Conservation (phyloP, 116 monocot species). For the Trichopus zeylanicus region DNA sequence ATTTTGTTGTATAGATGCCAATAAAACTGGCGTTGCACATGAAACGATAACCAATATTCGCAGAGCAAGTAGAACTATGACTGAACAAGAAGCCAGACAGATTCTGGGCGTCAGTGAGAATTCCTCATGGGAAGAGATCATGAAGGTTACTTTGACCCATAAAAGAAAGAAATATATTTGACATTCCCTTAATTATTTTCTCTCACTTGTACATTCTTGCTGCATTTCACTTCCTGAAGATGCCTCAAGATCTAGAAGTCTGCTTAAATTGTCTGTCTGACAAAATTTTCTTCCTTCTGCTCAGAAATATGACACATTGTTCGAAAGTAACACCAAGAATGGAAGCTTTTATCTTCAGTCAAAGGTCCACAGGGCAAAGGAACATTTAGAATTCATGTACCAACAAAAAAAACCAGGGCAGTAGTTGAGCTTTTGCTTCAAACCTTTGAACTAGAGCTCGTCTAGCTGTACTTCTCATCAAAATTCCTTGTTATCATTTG, state of each 20-base stretch:
- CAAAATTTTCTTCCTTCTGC: neutral
- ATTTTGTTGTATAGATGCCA: constrained; percentile 21
- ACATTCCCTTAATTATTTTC: neutral
- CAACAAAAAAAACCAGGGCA: constrained; percentile 24
- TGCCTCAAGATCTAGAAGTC: neutral
- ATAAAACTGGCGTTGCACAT: constrained; percentile 34
- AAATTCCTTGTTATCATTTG: too few species aligned
- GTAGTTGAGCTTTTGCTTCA: constrained; percentile 6
- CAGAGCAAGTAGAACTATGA: constrained; percentile 28
- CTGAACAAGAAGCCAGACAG: constrained; percentile 36
- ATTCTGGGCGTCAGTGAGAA: constrained; percentile 25
- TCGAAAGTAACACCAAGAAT: constrained; percentile 42
- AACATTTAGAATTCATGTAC: constrained; percentile 47
- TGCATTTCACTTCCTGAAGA: too few species aligned
- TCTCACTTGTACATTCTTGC: neutral
- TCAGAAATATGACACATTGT: constrained; percentile 53
- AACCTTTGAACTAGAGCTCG: neutral
- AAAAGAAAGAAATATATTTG: too few species aligned
- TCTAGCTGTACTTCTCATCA: neutral
- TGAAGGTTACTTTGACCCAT: too few species aligned
- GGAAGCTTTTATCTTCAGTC: constrained; percentile 75
- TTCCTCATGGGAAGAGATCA: constrained; percentile 33
- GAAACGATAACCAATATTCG: constrained; percentile 24
- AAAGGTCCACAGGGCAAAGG: constrained; percentile 65
- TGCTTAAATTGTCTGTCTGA: too few species aligned